A percentile compares a stretch with the other conserved stretches of the same genome.
Evolutionary conservation across 805 yeast species (phyloP).

Genomic region (Lipomyces starkeyi): DNA sequence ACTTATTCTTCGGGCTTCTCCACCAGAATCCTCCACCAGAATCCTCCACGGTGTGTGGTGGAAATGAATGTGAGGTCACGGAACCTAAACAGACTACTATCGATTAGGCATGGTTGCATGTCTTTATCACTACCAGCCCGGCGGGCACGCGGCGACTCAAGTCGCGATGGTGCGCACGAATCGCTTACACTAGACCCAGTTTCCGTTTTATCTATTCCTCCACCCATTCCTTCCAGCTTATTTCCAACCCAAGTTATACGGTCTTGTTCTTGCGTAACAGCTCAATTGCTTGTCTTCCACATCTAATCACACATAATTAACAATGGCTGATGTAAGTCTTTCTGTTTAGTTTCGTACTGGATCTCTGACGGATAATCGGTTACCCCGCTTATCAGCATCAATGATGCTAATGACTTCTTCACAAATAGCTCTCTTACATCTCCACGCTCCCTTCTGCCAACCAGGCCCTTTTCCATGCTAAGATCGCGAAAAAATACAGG

Average conservation of each 20-base stretch:
- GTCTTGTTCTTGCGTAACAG: constrained; percentile 5
- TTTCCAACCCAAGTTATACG: background rate
- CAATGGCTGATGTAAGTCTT: constrained; percentile 32
- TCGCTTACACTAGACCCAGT: background rate
- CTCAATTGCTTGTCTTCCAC: background rate
- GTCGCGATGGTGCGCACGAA: background rate
- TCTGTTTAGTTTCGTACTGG: background rate
- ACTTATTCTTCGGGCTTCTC: background rate
- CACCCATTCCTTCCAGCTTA: background rate
- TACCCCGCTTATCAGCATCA: background rate
- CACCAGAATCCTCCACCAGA: too few relatives aligned
- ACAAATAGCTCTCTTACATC: constrained; percentile 30
- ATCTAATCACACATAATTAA: background rate
- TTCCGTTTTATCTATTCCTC: background rate
- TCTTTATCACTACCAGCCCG: background rate
- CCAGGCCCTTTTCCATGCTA: constrained; percentile 39
- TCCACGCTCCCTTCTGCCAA: constrained; percentile 35
- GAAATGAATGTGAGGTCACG: background rate
- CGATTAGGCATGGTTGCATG: background rate
- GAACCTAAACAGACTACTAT: background rate
- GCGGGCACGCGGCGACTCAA: background rate
- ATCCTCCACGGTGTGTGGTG: too few relatives aligned
- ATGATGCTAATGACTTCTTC: background rate
- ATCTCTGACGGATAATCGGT: background rate
- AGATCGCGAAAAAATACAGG: constrained; percentile 37